phyloP scores from a whole-genome alignment of 2,329 filamentous ascomycete species.

The Trematosphaeria pertusa region DNA sequence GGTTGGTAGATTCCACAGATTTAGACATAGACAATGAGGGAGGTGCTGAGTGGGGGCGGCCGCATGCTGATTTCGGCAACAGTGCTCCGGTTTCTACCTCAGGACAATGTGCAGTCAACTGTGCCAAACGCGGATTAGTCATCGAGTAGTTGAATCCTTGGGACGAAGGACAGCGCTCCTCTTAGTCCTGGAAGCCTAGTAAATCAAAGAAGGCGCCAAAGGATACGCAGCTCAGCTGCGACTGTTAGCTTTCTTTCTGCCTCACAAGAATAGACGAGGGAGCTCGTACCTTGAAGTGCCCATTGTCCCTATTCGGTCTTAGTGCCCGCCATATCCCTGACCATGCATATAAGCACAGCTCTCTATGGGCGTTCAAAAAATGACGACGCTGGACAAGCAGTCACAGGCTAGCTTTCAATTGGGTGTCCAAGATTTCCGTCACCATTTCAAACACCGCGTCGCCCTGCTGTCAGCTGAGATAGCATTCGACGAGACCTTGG shows the following conservation, averaged over 20 bases:
- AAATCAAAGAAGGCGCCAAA: too few species aligned
- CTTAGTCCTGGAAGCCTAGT: too few species aligned
- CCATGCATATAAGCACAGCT: constrained; percentile 23
- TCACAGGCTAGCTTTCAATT: too few species aligned
- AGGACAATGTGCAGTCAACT: constrained; percentile 2
- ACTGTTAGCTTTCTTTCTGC: constrained; percentile 5
- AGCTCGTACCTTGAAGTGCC: constrained; percentile 11
- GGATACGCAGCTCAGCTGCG: constrained; percentile 16
- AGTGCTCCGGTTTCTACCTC: constrained; percentile 16
- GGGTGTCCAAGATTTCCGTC: too few species aligned
- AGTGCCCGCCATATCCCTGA: constrained; percentile 18
- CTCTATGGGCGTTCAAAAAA: constrained; percentile 5
- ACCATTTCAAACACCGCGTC: constrained; percentile 10
- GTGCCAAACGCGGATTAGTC: constrained; percentile 1
- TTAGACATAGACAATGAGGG: constrained; percentile 21
- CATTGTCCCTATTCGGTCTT: constrained; percentile 24
- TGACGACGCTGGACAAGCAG: constrained; percentile 3
- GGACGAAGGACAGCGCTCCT: not conserved
- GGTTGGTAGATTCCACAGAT: constrained; percentile 8
- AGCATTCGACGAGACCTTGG: constrained; percentile 3
- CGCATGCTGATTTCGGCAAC: constrained; percentile 11
- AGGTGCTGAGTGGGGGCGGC: constrained; percentile 15
- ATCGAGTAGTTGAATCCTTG: not conserved
- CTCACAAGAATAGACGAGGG: constrained; percentile 13
- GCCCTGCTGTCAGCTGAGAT: constrained; percentile 17